Base-by-base conservation (phyloP, 2,329 filamentous ascomycete species). In the Setomelanomma holmii region DNA sequence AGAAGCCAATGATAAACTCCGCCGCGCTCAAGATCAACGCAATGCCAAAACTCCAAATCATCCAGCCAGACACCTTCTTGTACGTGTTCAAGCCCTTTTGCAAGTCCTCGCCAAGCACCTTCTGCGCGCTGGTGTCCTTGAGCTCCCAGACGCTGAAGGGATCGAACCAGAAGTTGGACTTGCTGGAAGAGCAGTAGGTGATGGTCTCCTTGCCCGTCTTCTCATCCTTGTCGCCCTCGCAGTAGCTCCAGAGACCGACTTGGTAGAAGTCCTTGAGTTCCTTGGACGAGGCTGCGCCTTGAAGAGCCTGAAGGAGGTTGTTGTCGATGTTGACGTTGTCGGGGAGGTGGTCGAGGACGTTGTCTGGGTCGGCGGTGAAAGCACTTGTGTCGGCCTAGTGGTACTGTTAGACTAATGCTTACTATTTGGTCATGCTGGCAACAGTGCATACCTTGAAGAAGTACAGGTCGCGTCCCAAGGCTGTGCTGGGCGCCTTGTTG, bases 211-310 rank as follows among this genome's bases (percentile, higher is more conserved):
- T 68, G 42, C 71, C 79, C 2, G 54, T 52, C 58, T 81, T 80
- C 57, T 82, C 80, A 64, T 80, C 80, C 60, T 83, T 82, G 44
- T 82, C 76, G 46, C 83, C 86, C 51, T 80, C 79, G 84, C 95
- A 98, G 83, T 92, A 96, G 72, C 89, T 89, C 89, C 91, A 96
- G 33, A 98, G 82, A 69, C 84, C 86, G 70, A 98, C 82, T 55
- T 89, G 84, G 83, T 97, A 98, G 68, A 86, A 82, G 71, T 93
- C 86, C 67, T 83, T 84, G 53, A 96, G 83, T 48, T 84, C 60
- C 46, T 67, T 66, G 38, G 73, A 63, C 4, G 69, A 62, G 30
- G 74, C 66, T 36, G 71, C 68, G 44, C 70, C 64, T 10, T 75
- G 65, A 48, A 81, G 71, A 11, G 80, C 64, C 14, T 69, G 20